Evolutionary conservation across 805 yeast genomes (phyloP), one percentile per base, ranked within the genome.

Genomic region (Candida quercuum): DNA sequence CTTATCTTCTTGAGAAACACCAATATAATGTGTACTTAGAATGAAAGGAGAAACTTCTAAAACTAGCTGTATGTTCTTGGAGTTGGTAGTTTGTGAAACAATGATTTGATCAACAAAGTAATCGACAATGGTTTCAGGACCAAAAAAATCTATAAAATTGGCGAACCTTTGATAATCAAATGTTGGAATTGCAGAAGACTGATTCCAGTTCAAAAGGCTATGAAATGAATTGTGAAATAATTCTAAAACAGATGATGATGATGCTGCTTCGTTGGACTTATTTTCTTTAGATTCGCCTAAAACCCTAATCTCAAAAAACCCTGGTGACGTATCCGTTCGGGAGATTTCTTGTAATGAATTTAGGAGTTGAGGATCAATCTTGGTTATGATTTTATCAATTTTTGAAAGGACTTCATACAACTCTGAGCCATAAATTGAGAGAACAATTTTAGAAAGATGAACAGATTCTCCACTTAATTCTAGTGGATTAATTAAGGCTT

Each of bases 391-490:
- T 3, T 39, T 25, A 22, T 41, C 50, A 12, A 46, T 32, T 6
- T 34, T 36, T 3, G 45, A 34, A 5, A 51, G 38, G 3, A 34
- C 39, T 17, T 39, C 38, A 32, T 36, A 46, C 11, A 54, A 35
- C 2, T 41, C 43, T 9, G 48, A 35, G 1, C 49, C 52, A 39
- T 44, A 49, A 12, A 52, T 43, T 12, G 32, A 26, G 30, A 72
- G 37, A 2, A 71, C 63, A 1, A 68, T 56, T 25, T 57, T 59
- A 45, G 72, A 76, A 26, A 73, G 59, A 14, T 67, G 59, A 22
- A 57, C 57, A 0, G 76, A 65, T 20, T 73, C 78, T 17, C 69
- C 72, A 35, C 71, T 64, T 2, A 70, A 42, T 2, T 69, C 61
- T 6, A 60, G 45, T 2, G 77, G 76, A 15, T 61, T 52, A 3